Evolutionary conservation across 2,329 filamentous ascomycete species (phyloP).

Genomic region (Calonectria crousiana): DNA sequence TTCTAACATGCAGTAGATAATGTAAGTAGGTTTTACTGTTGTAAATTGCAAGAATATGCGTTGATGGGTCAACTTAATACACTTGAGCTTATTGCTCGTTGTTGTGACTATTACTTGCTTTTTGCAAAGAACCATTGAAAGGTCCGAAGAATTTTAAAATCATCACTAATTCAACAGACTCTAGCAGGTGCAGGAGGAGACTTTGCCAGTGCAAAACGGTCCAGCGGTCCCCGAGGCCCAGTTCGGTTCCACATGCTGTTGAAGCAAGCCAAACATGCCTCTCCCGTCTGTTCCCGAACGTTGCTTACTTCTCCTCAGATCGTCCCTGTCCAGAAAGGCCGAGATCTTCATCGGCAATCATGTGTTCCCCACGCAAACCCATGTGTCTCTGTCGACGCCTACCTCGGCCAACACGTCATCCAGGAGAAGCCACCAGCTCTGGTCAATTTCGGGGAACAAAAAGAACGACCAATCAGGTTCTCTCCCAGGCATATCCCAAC

Average conservation of each 20-base stretch:
- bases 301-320: neutral
- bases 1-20: too few species aligned
- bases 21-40: neutral
- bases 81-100: neutral
- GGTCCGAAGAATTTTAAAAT: too few species aligned
- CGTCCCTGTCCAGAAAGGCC: neutral
- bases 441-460: conserved; percentile 11
- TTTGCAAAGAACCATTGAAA: neutral
- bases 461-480: neutral
- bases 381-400: neutral
- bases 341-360: neutral
- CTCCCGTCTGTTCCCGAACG: neutral
- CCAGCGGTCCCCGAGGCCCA: neutral
- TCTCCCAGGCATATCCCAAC: neutral
- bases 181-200: neutral
- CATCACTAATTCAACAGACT: neutral
- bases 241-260: neutral
- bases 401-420: conserved; percentile 23
- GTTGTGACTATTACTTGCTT: neutral
- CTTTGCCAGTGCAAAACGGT: neutral
- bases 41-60: neutral
- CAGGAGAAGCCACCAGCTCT: conserved; percentile 11
- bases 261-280: neutral
- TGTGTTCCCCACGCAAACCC: neutral
- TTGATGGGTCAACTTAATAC: too few species aligned